A percentile compares a stretch with the other conserved stretches of the same genome.
Evolutionary conservation across 2,329 filamentous ascomycete genomes (phyloP).

Genomic region (Juglanconis juglandina): DNA sequence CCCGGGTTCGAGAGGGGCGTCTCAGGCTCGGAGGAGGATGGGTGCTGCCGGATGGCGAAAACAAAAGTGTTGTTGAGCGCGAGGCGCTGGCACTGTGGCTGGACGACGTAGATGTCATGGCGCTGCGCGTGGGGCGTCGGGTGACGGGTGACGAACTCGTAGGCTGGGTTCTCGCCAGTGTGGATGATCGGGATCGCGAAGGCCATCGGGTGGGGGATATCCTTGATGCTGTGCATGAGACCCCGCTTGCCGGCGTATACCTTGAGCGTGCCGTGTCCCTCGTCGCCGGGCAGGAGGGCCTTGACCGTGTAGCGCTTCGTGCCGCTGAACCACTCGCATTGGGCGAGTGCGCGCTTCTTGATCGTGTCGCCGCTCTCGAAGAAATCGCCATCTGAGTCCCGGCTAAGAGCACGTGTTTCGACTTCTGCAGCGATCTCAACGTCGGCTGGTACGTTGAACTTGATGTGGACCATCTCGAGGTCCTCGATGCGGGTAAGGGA

Average conservation of each 20-base stretch:
- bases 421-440: conserved; percentile 91
- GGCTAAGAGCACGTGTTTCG: conserved; percentile 74
- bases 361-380: conserved; percentile 89
- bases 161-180: conserved; percentile 86
- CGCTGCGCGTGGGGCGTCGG: conserved; percentile 96
- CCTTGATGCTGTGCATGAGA: conserved; percentile 94
- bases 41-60: conserved; percentile 91
- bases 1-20: conserved; percentile 47
- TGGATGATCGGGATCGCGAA: conserved; percentile 88
- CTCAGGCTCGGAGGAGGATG: conserved; percentile 51
- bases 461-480: conserved; percentile 87
- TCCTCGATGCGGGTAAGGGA: conserved; percentile 82
- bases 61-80: conserved; percentile 97
- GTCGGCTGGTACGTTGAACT: conserved; percentile 82
- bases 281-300: conserved; percentile 84
- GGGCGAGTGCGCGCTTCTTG: conserved; percentile 80
- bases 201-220: conserved; percentile 89
- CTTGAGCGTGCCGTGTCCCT: conserved; percentile 82
- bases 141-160: conserved; percentile 88
- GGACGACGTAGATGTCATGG: conserved; percentile 94
- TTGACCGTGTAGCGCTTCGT: conserved; percentile 92
- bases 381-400: conserved; percentile 83
- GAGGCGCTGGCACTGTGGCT: conserved; percentile 85
- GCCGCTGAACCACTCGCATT: conserved; percentile 86
- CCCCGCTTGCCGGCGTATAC: conserved; percentile 92